These are phyloP conservation scores for Phialophora macrospora DNA, from an alignment of 2,329 filamentous ascomycete species.

Conservation along the genomic window DNA sequence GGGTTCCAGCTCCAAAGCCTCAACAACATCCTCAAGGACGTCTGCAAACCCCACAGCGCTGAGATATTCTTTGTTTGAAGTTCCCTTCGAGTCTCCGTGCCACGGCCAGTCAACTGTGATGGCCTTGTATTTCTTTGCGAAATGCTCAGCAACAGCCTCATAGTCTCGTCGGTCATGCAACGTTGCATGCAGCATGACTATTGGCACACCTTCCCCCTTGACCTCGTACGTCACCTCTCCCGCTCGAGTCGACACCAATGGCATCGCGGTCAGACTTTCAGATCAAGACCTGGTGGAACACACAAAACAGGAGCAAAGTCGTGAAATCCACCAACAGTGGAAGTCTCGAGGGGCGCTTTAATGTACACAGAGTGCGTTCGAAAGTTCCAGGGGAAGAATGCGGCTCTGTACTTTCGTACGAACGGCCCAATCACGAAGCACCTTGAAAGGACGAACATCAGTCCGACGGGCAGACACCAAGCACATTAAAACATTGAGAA, in stretches of 20 bases:
- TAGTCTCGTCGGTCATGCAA: constrained; percentile 18
- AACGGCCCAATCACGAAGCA: constrained; percentile 11
- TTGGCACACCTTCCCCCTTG: constrained; percentile 9
- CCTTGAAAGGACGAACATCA: neutral
- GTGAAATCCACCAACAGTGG: neutral
- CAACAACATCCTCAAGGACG: constrained; percentile 15
- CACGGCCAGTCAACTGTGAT: constrained; percentile 18
- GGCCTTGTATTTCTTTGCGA: constrained; percentile 12
- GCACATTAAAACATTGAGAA: neutral
- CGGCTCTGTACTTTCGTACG: constrained; percentile 14
- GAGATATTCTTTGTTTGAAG: constrained; percentile 3
- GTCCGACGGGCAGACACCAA: constrained; percentile 12
- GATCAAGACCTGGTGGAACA: neutral
- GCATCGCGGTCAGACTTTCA: neutral
- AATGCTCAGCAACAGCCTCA: constrained; percentile 6
- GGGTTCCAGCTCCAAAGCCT: constrained; percentile 2
- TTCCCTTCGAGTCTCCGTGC: constrained; percentile 11
- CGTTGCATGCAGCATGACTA: constrained; percentile 17
- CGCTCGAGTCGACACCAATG: constrained; percentile 8
- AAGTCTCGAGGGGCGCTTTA: neutral
- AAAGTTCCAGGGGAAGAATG: too few relatives aligned
- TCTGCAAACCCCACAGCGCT: constrained; percentile 12
- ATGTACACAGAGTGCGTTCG: neutral
- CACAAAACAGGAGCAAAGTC: neutral
- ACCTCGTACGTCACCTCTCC: constrained; percentile 8